Evolutionary conservation across 2,329 filamentous ascomycete genomes (phyloP).

Genomic region (Didymella glomerata): DNA sequence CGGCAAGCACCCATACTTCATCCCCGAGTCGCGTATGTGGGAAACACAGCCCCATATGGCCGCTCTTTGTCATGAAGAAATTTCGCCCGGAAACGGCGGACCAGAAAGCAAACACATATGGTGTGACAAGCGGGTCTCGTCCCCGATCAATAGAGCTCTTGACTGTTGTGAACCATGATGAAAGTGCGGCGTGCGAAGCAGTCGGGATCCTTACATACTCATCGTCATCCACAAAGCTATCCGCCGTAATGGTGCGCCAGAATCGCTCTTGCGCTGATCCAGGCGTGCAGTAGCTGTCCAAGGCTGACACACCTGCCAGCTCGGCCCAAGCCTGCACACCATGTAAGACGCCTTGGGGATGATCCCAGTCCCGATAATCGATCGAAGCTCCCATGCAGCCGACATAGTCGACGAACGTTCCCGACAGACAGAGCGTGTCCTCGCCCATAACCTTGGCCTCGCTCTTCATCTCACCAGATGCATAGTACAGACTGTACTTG

Average conservation of each 20-base stretch:
- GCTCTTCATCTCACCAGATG: background rate
- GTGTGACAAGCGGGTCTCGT: background rate
- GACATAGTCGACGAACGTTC: background rate
- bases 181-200: background rate
- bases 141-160: background rate
- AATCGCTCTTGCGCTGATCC: slow-evolving; percentile 2
- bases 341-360: background rate
- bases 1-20: slow-evolving; percentile 15
- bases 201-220: background rate
- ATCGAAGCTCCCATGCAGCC: background rate
- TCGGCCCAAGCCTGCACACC: slow-evolving; percentile 4
- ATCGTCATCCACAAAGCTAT: background rate
- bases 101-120: slow-evolving; percentile 1
- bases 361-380: background rate
- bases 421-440: background rate
- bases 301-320: too few relatives aligned
- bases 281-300: too few relatives aligned
- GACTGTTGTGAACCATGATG: background rate
- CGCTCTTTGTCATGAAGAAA: slow-evolving; percentile 1
- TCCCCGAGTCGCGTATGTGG: slow-evolving; percentile 3
- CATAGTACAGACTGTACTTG: background rate
- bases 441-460: background rate
- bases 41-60: slow-evolving; percentile 6
- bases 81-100: background rate
- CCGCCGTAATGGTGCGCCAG: slow-evolving; percentile 5